Evolutionary conservation across 2,329 filamentous ascomycete species (phyloP).

Genomic region (Cytospora mali): DNA sequence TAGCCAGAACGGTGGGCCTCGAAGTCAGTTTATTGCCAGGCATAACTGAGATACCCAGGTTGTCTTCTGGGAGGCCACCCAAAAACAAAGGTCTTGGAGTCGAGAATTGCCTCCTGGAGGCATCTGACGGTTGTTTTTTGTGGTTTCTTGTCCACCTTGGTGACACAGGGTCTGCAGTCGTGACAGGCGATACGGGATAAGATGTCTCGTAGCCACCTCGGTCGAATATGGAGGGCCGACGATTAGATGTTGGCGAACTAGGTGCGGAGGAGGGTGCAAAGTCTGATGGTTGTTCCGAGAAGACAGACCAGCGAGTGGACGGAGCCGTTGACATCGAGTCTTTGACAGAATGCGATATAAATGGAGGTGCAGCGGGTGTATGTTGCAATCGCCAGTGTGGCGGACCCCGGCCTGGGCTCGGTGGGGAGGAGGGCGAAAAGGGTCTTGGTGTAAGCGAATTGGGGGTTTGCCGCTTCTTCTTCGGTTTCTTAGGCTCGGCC

Average conservation of each 20-base stretch:
- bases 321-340: conserved; percentile 55
- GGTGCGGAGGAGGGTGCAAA: conserved; percentile 73
- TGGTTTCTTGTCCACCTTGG: conserved; percentile 56
- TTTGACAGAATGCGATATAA: conserved; percentile 46
- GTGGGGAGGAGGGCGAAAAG: conserved; percentile 45
- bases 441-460: conserved; percentile 56
- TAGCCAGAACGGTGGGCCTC: conserved; percentile 36
- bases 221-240: conserved; percentile 79
- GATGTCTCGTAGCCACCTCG: conserved; percentile 68
- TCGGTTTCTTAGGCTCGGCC: conserved; percentile 63
- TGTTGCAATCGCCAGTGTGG: conserved; percentile 43
- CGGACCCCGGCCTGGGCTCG: conserved; percentile 32
- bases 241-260: conserved; percentile 77
- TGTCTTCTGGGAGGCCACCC: conserved; percentile 21
- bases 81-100: conserved; percentile 37
- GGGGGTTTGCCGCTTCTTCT: conserved; percentile 67
- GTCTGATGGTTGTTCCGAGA: conserved; percentile 64
- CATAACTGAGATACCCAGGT: conserved; percentile 31
- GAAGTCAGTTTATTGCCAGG: neutral
- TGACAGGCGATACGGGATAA: conserved; percentile 80
- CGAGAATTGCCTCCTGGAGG: conserved; percentile 55
- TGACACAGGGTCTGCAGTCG: conserved; percentile 70
- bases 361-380: conserved; percentile 43
- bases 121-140: conserved; percentile 59
- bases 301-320: conserved; percentile 65